Evolutionary conservation across 192 early-diverging fungal species (phyloP), one percentile per base, ranked within the genome.

Genomic region (Coemansia sp.): DNA sequence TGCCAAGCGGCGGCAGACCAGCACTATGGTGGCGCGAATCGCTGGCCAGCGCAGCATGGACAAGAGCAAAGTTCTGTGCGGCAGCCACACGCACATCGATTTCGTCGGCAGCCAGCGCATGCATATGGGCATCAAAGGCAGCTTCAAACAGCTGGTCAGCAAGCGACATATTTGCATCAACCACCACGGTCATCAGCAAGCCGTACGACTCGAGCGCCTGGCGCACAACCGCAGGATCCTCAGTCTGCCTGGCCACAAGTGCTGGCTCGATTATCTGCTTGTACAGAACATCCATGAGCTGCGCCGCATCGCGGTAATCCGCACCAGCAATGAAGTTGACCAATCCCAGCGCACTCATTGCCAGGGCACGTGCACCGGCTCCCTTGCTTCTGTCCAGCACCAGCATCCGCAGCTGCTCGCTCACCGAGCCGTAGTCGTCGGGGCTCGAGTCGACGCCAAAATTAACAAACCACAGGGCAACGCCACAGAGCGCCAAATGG

Each of bases 61-160:
- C 82, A 42, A 89, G 65, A 0, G 89, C 90, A 72, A 90, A 85
- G 66, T 89, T 87, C 75, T 89, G 88, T 30, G 86, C 90, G 2
- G 86, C 74, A 13, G 88, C 86, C 13, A 90, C 79, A 7, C 90
- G 81, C 13, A 88, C 72, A 9, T 89, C 86, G 25, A 88, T 83
- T 17, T 70, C 60, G 7, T 83, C 61, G 29, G 84, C 83, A 20
- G 84, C 86, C 31, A 92, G 65, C 19, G 84, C 68, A 11, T 72
- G 74, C 50, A 82, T 77, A 55, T 86, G 86, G 0, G 66, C 68
- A 15, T 47, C 55, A 28, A 74, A 79, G 7, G 40, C 41, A 4
- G 23, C 10, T 28, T 69, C 65, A 36, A 79, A 79, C 47, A 69
- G 40, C n/a, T 65, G 42, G 37, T 73, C 71, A 17, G 45, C 71